Percentiles rank a stretch among this genome's conserved stretches.
Conservation (phyloP, 495 filamentous ascomycete genomes). For the Bacidia rubella region DNA sequence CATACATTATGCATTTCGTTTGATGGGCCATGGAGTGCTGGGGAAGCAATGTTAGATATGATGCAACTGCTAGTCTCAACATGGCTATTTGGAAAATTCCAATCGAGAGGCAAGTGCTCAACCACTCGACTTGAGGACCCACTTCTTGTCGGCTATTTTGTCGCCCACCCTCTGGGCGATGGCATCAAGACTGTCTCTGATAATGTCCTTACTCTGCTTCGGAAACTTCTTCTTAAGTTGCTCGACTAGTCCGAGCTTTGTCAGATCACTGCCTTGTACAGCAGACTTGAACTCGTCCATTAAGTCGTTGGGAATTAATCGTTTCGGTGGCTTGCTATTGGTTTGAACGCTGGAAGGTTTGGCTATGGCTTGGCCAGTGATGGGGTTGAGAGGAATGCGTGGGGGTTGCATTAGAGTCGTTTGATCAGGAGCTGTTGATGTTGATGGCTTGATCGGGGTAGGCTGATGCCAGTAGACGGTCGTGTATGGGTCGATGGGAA, state of each 20-base stretch:
- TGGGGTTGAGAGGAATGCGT: constrained; percentile 11
- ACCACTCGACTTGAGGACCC: constrained; percentile 26
- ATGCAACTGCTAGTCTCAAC: too few species aligned
- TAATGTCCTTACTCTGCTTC: constrained; percentile 52
- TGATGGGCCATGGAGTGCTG: too few species aligned
- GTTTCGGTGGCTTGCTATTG: constrained; percentile 10
- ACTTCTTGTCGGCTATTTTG: constrained; percentile 50
- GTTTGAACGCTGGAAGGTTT: neutral
- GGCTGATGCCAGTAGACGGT: constrained; percentile 58
- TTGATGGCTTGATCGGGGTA: constrained; percentile 7
- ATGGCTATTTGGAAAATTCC: too few species aligned
- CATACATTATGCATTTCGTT: too few species aligned
- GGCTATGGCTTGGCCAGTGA: constrained; percentile 8
- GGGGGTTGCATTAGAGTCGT: constrained; percentile 17
- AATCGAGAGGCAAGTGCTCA: too few species aligned
- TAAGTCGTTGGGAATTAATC: constrained; percentile 42
- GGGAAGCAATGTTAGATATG: too few species aligned
- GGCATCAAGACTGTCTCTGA: constrained; percentile 58
- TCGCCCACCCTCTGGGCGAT: constrained; percentile 54
- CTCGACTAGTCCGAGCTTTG: constrained; percentile 64
- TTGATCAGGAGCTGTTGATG: constrained; percentile 19
- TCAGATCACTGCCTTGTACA: constrained; percentile 56
- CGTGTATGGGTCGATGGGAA: constrained; percentile 76
- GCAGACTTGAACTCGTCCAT: constrained; percentile 59
- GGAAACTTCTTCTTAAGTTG: constrained; percentile 65